Base-by-base conservation (phyloP, 1,284 basidiomycete genomes). In the Volvariella volvacea region DNA sequence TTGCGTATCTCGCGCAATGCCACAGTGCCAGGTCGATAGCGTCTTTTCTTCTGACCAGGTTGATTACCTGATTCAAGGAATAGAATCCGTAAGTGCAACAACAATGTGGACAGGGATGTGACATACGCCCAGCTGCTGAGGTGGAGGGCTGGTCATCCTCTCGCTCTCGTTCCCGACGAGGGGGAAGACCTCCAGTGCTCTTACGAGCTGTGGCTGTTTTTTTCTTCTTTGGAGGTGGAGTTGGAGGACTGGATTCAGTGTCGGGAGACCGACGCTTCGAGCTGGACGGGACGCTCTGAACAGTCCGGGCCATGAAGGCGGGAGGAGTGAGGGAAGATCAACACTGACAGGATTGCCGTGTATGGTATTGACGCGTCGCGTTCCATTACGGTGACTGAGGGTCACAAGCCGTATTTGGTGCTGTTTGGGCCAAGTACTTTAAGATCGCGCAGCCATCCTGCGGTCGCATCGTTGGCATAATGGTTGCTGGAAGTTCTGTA, bases 1-100 rank as follows among this genome's bases (percentile, higher is more conserved):
- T 87, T 88, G 51, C 93, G 75, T 45, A 97, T 96, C 68, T 97
- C 93, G 30, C 86, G 77, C 46, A 97, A 68, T 21, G 93, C 93
- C 48, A 88, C 80, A 1, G 90, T 93, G 2, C 92, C 92, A 0
- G 92, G 92, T 50, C 88, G 74, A 66, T 78, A 96, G 38, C 84
- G 76, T 50, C 79, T 75, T 62, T 77, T 80, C 61, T 55, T 63
- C 49, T 37, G 47, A 45, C 15, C 46, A 39, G n/a, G 32, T 48
- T 48, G 39, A 14, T 39, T 25, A n/a, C 31, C 45, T 47, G 16
- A 20, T 17, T 19, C 15, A 36, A 22, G 19, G 2, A 9, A 10
- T 22, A 21, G 30, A 14, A 7, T 16, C 15, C 4, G 8, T 38
- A 2, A 42, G 34, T 12, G 22, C 16, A 33, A 21, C n/a, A 16